A percentile compares a stretch with the other conserved stretches of the same genome.
Conservation (phyloP, 768 basidiomycete species). For the Gautieria morchelliformis region DNA sequence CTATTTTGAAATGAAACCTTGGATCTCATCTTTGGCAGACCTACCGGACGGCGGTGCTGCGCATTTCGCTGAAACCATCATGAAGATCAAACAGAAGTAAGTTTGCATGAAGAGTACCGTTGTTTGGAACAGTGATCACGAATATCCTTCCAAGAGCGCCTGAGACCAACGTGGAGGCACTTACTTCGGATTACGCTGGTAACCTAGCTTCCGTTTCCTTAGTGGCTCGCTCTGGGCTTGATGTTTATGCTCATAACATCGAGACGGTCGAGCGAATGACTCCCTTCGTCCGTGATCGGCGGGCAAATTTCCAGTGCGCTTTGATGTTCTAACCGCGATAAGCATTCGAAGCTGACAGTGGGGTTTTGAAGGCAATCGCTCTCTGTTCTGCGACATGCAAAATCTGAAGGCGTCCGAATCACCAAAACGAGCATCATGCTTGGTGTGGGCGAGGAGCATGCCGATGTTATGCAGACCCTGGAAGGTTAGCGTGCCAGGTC, state of each 20-base stretch:
- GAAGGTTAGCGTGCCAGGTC: slow-evolving; percentile 43
- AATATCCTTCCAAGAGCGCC: slow-evolving; percentile 54
- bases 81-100: slow-evolving; percentile 91
- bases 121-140: neutral
- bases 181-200: slow-evolving; percentile 92
- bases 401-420: slow-evolving; percentile 71
- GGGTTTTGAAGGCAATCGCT: slow-evolving; percentile 44
- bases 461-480: slow-evolving; percentile 74
- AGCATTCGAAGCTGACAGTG: slow-evolving; percentile 15
- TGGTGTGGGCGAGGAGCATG: slow-evolving; percentile 84
- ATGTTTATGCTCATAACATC: slow-evolving; percentile 97
- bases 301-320: slow-evolving; percentile 65
- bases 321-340: neutral
- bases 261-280: slow-evolving; percentile 94
- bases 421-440: slow-evolving; percentile 99
- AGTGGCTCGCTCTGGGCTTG: slow-evolving; percentile 88
- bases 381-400: slow-evolving; percentile 72
- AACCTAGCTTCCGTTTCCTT: slow-evolving; percentile 60
- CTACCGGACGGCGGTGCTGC: slow-evolving; percentile 84
- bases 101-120: slow-evolving; percentile 13
- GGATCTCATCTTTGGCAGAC: slow-evolving; percentile 39
- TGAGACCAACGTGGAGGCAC: slow-evolving; percentile 89
- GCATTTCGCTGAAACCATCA: slow-evolving; percentile 93
- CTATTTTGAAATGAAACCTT: neutral
- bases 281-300: slow-evolving; percentile 89